Conservation (phyloP, 2,329 filamentous ascomycete species). For the Colletotrichum scovillei region DNA sequence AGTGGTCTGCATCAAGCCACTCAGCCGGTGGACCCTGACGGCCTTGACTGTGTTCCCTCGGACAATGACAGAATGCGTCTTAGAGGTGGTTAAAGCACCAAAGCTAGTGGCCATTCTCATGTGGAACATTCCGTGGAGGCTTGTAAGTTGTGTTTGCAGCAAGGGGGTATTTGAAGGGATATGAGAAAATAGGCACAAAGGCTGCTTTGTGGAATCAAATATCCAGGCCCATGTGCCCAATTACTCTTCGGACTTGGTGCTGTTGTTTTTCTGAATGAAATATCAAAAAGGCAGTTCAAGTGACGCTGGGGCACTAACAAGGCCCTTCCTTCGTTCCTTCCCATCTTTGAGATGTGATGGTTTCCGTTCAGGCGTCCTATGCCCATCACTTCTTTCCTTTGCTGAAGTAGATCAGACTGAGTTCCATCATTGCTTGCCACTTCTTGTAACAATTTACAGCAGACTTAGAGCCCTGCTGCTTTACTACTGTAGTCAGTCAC, state of each 20-base stretch:
- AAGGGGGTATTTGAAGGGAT: background rate
- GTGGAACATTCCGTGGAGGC: background rate
- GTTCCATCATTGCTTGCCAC: too few species aligned
- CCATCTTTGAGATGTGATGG: too few species aligned
- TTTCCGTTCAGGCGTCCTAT: too few species aligned
- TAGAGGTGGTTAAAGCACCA: too few species aligned
- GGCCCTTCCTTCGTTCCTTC: too few species aligned
- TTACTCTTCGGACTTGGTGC: background rate
- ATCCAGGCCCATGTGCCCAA: rapidly evolving
- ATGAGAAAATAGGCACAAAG: background rate
- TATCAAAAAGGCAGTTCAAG: too few species aligned
- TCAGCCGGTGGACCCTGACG: background rate
- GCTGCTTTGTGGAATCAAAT: background rate
- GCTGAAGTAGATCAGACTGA: too few species aligned
- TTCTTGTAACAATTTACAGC: too few species aligned
- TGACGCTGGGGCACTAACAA: background rate
- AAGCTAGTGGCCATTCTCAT: background rate
- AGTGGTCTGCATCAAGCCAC: background rate
- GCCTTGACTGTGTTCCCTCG: background rate
- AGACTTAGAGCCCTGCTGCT: too few species aligned
- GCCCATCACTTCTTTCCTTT: too few species aligned
- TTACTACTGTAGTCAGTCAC: too few species aligned
- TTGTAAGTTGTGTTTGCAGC: background rate
- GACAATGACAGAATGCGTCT: too few species aligned
- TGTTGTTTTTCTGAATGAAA: background rate